Evolutionary conservation across 352 stramenopile genomes (phyloP), one percentile per base, ranked within the genome.

Genomic region (Globisporangium emineosum): DNA sequence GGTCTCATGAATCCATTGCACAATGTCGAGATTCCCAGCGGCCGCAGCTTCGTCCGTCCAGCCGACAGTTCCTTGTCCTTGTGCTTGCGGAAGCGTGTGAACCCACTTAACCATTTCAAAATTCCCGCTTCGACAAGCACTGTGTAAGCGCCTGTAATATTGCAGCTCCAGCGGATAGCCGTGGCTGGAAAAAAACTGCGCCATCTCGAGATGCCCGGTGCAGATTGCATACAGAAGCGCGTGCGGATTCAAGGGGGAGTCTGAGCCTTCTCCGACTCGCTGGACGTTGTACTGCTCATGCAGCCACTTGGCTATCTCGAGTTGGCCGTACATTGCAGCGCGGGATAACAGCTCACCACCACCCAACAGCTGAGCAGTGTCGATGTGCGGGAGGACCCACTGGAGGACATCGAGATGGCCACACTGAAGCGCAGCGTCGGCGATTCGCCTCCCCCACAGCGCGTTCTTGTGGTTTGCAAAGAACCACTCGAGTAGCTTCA

Each of bases 361-460:
- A 5, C 37, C 8, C 35, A 33, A 12, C 56, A 51, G 19, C 27
- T 19, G 19, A 29, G 23, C 6, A 25, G 27, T 53, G 32, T 62
- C 7, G 32, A 50, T 62, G 27, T 51, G 43, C 19, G 43, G 43
- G 3, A 51, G n/a, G 23, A 62, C 9, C 56, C 35, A 53, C 56
- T 54, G 17, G 33, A 62, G 30, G 21, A 62, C 23, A 3, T 45
- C 25, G 33, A 37, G 15, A 29, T 32, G 4, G 5, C 42, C 55
- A 29, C 13, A 19, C 19, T 51, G 8, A 25, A 51, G 2, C 43
- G 43, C 43, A 51, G 19, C n/a, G 9, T 23, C 43, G 8, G 43
- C 43, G 7, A 51, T 15, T 15, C 43, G 19, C 21, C 21, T 13
- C 12, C 21, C 9, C 43, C 43, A 51, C 3, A 27, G 43, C 43